A percentile compares a stretch with the other conserved stretches of the same genome.
phyloP scores from a whole-genome alignment of 192 early-diverging fungal genomes.

The Linnemannia schmuckeri region DNA sequence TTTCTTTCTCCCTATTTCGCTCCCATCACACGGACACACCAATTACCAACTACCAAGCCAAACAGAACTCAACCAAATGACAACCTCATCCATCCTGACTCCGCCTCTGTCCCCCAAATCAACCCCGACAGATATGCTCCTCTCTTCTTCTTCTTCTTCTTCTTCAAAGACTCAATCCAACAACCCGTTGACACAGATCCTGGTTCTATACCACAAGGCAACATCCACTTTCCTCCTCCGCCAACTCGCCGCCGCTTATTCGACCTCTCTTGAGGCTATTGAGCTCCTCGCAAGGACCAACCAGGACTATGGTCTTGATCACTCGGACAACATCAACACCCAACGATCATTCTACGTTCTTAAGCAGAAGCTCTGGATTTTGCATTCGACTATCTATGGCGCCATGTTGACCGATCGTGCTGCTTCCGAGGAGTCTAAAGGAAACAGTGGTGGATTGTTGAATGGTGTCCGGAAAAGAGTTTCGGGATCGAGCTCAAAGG shows the following conservation, averaged over 20 bases:
- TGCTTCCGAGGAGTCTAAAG: not conserved
- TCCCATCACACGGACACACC: too few species aligned
- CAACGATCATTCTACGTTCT: constrained; percentile 36
- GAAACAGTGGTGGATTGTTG: not conserved
- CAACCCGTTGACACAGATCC: constrained; percentile 25
- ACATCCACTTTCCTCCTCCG: constrained; percentile 51
- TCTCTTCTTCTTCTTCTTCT: constrained; percentile 5
- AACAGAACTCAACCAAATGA: constrained; percentile 1
- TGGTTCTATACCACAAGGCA: constrained; percentile 55
- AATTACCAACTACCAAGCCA: not conserved
- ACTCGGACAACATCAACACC: constrained; percentile 7
- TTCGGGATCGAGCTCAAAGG: constrained; percentile 28
- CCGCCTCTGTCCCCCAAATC: constrained; percentile 43
- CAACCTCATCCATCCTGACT: constrained; percentile 24
- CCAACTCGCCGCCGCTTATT: constrained; percentile 49
- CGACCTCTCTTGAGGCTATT: constrained; percentile 36
- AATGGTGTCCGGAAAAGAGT: constrained; percentile 24
- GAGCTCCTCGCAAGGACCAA: constrained; percentile 39
- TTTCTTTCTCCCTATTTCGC: too few species aligned
- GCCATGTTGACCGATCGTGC: constrained; percentile 55
- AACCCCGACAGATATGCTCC: constrained; percentile 15
- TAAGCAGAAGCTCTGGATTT: constrained; percentile 56
- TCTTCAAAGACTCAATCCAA: constrained; percentile 9
- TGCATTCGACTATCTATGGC: constrained; percentile 55
- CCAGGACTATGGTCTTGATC: constrained; percentile 34